A percentile compares a stretch with the other conserved stretches of the same genome.
Conservation (phyloP, 345 rosid genomes). For the Crucihimalaya himalaica region DNA sequence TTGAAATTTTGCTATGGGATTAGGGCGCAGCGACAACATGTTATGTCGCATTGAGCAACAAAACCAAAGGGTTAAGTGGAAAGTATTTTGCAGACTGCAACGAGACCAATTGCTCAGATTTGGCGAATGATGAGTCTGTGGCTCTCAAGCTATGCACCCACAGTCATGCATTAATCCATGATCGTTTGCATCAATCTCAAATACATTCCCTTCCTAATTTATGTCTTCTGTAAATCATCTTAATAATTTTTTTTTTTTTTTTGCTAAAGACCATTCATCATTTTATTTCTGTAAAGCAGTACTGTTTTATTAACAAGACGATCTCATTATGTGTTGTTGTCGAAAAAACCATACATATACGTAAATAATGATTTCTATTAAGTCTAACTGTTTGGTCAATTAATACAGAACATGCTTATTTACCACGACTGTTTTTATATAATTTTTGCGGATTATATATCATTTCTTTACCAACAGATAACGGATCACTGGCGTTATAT, state of each 20-base stretch:
- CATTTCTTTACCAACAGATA: no score
- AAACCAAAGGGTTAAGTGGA: slow-evolving; percentile 59
- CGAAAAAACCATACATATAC: not conserved
- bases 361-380: not conserved
- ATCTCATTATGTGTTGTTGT: not conserved
- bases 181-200: slow-evolving; percentile 29
- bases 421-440: no score
- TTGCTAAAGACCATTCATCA: not conserved
- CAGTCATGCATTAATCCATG: slow-evolving; percentile 43
- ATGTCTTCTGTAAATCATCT: slow-evolving; percentile 30
- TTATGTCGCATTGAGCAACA: slow-evolving; percentile 78
- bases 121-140: slow-evolving; percentile 68
- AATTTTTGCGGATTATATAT: no score
- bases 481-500: no score
- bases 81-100: slow-evolving; percentile 91
- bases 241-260: not conserved
- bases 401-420: not conserved
- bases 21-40: slow-evolving; percentile 98
- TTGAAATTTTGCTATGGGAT: not conserved
- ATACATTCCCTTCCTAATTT: slow-evolving; percentile 1
- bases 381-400: not conserved
- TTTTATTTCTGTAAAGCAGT: not conserved
- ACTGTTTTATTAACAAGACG: not conserved
- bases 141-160: slow-evolving; percentile 66
- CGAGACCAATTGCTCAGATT: slow-evolving; percentile 65